Evolutionary conservation across 495 filamentous ascomycete species (phyloP).

Genomic region (Penicillium manginii): DNA sequence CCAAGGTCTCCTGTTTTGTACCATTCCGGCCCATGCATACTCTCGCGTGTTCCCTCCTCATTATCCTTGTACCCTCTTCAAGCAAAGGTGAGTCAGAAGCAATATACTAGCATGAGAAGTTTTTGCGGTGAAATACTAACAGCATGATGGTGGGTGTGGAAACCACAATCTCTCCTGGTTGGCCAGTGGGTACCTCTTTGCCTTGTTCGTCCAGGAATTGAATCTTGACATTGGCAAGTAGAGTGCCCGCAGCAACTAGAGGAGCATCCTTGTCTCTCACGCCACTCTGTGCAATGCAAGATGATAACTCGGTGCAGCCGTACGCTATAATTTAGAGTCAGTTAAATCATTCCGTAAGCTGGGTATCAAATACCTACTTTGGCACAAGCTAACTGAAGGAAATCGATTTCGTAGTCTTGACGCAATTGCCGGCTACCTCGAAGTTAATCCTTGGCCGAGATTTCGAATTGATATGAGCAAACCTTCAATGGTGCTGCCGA

Average conservation of each 20-base stretch:
- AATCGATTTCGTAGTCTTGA: not conserved
- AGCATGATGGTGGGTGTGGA: conserved; percentile 16
- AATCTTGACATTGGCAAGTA: conserved; percentile 16
- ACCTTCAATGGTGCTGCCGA: conserved; percentile 22
- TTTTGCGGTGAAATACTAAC: not conserved
- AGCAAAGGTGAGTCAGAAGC: not conserved
- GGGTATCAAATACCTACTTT: not conserved
- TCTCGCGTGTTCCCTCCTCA: not conserved
- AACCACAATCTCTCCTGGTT: conserved; percentile 15
- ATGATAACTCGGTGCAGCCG: conserved; percentile 16
- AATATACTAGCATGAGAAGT: not conserved
- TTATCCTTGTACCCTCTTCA: conserved; percentile 15
- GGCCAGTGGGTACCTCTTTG: conserved; percentile 10
- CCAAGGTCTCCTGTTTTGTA: conserved; percentile 61
- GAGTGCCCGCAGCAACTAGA: conserved; percentile 13
- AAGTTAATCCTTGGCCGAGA: not conserved
- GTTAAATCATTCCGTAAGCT: not conserved
- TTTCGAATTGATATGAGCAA: not conserved
- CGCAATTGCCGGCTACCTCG: not conserved
- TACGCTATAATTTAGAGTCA: conserved; percentile 7
- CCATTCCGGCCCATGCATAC: conserved; percentile 36
- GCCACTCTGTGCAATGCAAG: conserved; percentile 13
- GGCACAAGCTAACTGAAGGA: not conserved
- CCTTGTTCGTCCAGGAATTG: conserved; percentile 13
- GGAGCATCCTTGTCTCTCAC: conserved; percentile 11